phyloP scores from a whole-genome alignment of 257 asterid genomes.

The Ligustrum vulgare region DNA sequence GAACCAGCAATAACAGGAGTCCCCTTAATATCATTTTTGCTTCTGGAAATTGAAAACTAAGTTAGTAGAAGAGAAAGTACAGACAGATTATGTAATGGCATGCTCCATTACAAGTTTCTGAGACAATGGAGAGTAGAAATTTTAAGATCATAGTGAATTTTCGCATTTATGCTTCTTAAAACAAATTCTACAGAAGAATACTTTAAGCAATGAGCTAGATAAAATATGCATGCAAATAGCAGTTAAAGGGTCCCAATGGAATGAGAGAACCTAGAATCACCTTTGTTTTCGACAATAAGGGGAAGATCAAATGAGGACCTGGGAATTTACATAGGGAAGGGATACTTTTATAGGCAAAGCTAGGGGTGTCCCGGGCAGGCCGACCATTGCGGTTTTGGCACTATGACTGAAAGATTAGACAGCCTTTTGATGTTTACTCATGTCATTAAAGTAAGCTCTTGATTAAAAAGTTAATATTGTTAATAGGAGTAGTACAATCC shows the following conservation, averaged over 20 bases:
- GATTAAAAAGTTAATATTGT: too few species aligned
- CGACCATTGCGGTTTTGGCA: background rate
- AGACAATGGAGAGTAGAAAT: background rate
- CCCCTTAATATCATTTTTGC: slow-evolving; percentile 31
- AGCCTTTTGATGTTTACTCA: too few species aligned
- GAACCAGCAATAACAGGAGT: slow-evolving; percentile 27
- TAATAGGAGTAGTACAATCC: too few species aligned
- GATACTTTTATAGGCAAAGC: slow-evolving; percentile 26
- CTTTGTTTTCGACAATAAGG: background rate
- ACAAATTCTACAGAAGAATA: background rate
- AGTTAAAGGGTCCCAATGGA: background rate
- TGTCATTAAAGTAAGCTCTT: too few species aligned
- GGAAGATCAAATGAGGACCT: slow-evolving; percentile 3
- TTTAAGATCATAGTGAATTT: background rate
- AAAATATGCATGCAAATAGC: background rate
- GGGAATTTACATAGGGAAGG: slow-evolving; percentile 2
- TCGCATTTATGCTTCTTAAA: background rate
- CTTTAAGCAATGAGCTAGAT: background rate
- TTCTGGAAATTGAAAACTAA: slow-evolving; percentile 8
- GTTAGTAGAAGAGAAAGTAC: background rate
- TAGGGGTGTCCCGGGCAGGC: background rate
- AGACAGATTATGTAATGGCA: background rate
- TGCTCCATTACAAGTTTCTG: background rate
- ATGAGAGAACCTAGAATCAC: background rate
- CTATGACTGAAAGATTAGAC: background rate